phyloP scores from a whole-genome alignment of 139 green algal species.

The Volvox africanus region DNA sequence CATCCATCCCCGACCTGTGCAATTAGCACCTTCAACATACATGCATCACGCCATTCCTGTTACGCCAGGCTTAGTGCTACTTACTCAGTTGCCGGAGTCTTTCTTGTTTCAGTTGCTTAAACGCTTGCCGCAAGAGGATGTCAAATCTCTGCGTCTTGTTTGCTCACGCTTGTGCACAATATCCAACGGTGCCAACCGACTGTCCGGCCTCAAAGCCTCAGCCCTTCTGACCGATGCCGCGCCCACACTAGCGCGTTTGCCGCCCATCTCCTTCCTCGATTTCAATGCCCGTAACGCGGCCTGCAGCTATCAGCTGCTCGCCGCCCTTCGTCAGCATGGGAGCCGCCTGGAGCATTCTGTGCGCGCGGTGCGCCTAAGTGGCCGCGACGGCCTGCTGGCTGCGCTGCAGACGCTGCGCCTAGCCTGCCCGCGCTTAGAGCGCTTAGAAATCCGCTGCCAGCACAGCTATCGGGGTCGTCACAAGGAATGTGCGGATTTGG shows the following conservation, averaged over 20 bases:
- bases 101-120: neutral
- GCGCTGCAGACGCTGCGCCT: slow-evolving; percentile 18
- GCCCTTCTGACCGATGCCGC: neutral
- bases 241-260: slow-evolving; percentile 15
- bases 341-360: neutral
- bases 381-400: slow-evolving; percentile 21
- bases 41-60: too few relatives aligned
- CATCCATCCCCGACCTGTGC: too few relatives aligned
- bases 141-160: neutral
- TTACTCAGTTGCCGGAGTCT: neutral
- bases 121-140: neutral
- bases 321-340: neutral
- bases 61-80: neutral
- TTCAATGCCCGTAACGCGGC: slow-evolving; percentile 36
- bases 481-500: slow-evolving; percentile 29
- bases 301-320: slow-evolving; percentile 34
- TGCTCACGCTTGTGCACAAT: neutral
- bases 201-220: neutral
- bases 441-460: slow-evolving; percentile 34
- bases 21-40: too few relatives aligned
- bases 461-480: slow-evolving; percentile 32
- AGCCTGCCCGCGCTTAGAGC: neutral
- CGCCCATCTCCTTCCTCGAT: neutral
- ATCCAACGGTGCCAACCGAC: neutral
- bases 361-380: slow-evolving; percentile 4